phyloP scores from a whole-genome alignment of 345 rosid species.

The Alliaria petiolata region DNA sequence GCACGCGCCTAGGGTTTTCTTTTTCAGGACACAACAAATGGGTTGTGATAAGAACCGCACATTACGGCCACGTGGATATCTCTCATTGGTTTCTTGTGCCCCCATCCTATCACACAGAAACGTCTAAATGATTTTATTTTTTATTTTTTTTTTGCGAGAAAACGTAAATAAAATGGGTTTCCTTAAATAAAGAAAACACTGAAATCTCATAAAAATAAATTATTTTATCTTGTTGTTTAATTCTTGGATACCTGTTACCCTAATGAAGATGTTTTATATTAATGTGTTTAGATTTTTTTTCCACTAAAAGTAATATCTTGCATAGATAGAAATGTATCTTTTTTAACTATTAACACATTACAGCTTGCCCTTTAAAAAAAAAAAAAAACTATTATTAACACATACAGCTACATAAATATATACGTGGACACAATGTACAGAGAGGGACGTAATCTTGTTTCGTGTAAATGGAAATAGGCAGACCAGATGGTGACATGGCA shows the following conservation, averaged over 20 bases:
- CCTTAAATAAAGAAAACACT: neutral
- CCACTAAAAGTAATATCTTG: neutral
- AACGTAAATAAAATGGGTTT: neutral
- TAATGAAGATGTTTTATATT: neutral
- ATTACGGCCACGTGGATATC: constrained; percentile 34
- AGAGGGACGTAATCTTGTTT: constrained; percentile 11
- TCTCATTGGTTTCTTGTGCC: constrained; percentile 23
- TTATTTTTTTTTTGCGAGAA: neutral
- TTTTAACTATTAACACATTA: neutral
- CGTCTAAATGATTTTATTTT: neutral
- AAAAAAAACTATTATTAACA: no score
- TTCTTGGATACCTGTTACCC: constrained; percentile 12
- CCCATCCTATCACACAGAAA: constrained; percentile 28
- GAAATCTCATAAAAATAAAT: neutral
- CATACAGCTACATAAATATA: neutral
- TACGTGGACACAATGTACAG: constrained; percentile 3
- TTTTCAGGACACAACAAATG: constrained; percentile 32
- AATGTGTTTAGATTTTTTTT: neutral
- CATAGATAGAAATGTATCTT: neutral
- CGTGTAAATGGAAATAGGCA: constrained; percentile 24
- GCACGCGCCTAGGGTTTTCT: constrained; percentile 56
- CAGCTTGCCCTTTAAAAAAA: no score
- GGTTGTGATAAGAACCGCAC: constrained; percentile 71
- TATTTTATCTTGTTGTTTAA: constrained; percentile 1
- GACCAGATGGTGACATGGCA: constrained; percentile 46